Base-by-base conservation (phyloP, 2,329 filamentous ascomycete species). In the Boeremia lycopersici region DNA sequence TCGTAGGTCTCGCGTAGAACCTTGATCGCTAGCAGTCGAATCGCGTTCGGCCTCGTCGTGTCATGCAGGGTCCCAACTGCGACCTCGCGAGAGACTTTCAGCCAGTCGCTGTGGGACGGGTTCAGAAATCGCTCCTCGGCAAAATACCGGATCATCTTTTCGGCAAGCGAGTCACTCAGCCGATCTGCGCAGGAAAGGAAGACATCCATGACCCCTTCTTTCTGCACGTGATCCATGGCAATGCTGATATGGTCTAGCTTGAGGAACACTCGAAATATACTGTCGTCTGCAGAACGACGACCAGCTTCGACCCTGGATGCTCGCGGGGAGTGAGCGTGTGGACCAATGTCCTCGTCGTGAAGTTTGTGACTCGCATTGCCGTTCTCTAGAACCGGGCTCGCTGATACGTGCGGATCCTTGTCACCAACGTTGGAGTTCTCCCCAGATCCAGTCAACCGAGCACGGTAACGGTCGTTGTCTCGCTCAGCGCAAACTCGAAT, bases 81-180 rank as follows among this genome's bases (percentile, higher is more conserved):
- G 1, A 91, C 80, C 25, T 84, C 75, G 13, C 77, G 76, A 48
- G 89, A 78, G 47, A 90, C 89, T 2, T 81, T 75, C 57, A 88
- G 81, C 89, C 89, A 92, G 31, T 84, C 78, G 41, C 81, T 74
- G 62, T 90, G 87, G 0, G 89, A 89, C 2, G 89, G 89, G 39
- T 87, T 88, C 63, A 89, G 89, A 64, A 85, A 87, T 40, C 87
- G 81, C 60, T 89, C 88, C 48, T 89, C 84, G 50, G 83, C 82
- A 60, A 88, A 89, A 68, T 90, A 86, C 39, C 85, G 82, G 38
- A 91, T 81, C 23, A 91, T 82, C 10, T 88, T 77, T 41, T 82
- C 82, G 1, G 84, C 86, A 8, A 85, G 84, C 4, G 83, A 82
- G 66, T 91, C 86, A 6, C 86, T 86, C 8, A 91, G 79, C 31